Evolutionary conservation across 75 land plant species (phyloP).

Genomic region (Adiantum capillusveneris): DNA sequence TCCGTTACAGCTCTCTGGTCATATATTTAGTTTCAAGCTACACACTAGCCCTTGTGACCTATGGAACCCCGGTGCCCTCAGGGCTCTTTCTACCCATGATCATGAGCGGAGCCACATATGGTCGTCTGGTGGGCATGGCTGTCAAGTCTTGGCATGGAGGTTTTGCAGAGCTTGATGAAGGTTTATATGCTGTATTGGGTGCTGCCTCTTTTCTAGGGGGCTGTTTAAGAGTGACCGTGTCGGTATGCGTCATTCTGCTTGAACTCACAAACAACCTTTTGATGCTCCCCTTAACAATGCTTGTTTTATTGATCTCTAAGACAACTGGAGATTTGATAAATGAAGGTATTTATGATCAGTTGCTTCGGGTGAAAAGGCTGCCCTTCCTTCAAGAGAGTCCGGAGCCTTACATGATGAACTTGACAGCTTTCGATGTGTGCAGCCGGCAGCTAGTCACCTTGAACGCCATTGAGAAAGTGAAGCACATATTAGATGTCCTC

Average conservation of each 20-base stretch:
- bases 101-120: constrained; percentile 75
- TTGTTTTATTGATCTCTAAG: constrained; percentile 80
- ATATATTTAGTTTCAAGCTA: constrained; percentile 43
- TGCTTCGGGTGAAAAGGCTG: constrained; percentile 65
- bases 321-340: constrained; percentile 83
- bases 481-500: constrained; percentile 52
- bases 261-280: constrained; percentile 80
- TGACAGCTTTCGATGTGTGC: constrained; percentile 68
- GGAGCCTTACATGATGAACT: constrained; percentile 81
- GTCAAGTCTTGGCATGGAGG: constrained; percentile 18
- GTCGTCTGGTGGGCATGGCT: constrained; percentile 68
- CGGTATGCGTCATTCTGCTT: constrained; percentile 76
- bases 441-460: constrained; percentile 56
- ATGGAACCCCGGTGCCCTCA: constrained; percentile 68
- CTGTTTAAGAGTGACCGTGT: constrained; percentile 90
- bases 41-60: constrained; percentile 51
- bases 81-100: constrained; percentile 80
- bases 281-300: constrained; percentile 76
- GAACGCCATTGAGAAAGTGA: constrained; percentile 62
- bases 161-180: constrained; percentile 46
- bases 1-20: constrained; percentile 31
- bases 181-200: constrained; percentile 85
- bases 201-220: constrained; percentile 94
- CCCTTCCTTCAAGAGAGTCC: constrained; percentile 77
- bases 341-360: constrained; percentile 56